Conservation (phyloP, 441 rosid genomes). For the Eruca vesicaria region DNA sequence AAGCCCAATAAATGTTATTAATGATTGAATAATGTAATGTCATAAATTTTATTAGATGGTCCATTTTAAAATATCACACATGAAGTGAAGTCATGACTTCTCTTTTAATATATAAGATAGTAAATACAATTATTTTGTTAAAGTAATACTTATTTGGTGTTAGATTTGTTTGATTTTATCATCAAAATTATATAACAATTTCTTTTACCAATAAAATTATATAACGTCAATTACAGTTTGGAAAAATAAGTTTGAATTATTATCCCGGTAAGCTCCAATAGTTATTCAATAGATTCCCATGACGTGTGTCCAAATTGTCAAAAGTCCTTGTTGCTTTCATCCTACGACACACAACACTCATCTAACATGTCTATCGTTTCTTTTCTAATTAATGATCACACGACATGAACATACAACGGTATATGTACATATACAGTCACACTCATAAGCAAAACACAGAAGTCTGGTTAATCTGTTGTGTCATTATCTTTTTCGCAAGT, state of each 20-base stretch:
- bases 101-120: no score
- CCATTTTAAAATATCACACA: no score
- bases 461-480: constrained; percentile 19
- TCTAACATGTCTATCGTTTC: background rate
- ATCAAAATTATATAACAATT: constrained; percentile 1
- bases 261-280: background rate
- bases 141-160: no score
- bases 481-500: constrained; percentile 2
- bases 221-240: background rate
- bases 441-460: constrained; percentile 1
- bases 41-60: no score
- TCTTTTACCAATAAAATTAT: background rate
- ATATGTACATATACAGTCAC: background rate
- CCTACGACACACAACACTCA: constrained; percentile 19
- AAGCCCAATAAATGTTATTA: no score
- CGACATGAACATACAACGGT: background rate
- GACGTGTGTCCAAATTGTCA: constrained; percentile 21
- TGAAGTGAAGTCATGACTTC: no score
- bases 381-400: background rate
- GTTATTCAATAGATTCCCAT: background rate
- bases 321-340: constrained; percentile 22
- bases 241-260: background rate
- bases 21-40: no score
- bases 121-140: no score
- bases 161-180: constrained; percentile 4